Base-by-base conservation (phyloP, 495 filamentous ascomycete genomes). In the Saxispiralis lemnorum region DNA sequence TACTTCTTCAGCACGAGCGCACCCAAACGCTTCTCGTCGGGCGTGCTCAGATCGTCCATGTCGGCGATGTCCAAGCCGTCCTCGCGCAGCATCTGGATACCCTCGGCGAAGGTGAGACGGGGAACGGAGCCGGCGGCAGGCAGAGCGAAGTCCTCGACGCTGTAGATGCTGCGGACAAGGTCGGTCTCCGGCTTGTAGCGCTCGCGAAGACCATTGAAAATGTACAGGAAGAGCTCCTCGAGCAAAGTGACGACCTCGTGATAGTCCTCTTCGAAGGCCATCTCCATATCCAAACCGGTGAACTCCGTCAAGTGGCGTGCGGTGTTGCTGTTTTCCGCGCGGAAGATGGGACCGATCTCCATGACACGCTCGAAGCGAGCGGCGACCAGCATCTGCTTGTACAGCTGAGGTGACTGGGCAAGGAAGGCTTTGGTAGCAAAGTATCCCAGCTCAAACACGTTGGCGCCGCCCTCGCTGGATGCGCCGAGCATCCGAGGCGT, bases 11-110 rank as follows among this genome's bases (percentile, higher is more conserved):
- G 76, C 46, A 93, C 72, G 35, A 93, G 70, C n/a, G 70, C 72
- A 44, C 86, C 86, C n/a, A 93, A 74, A 18, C 78, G 80, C 64
- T 89, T 89, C 60, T 93, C 86, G 64, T 92, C 80, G 0, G 84
- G 70, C 0, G 84, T 93, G 59, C 57, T 62, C 60, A 93, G 82
- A 53, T 85, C 79, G 51, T 89, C 83, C 51, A 81, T 75, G 50
- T 79, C 68, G 38, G 66, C 65, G 52, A 66, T 73, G 55, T 79
- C 72, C 41, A 82, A 74, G 31, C 81, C 82, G 1, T 82, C 82
- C 51, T 81, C 79, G 35, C 83, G 78, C 16, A 94, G 70, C 43
- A 94, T 70, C 32, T 72, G 70, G 52, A 92, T 81, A 44, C 77
- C 86, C 57, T 94, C 85, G 51, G 79, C 75, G 59, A 93, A 94